Percentiles rank a stretch among this genome's conserved stretches.
Conservation (phyloP, 2,329 filamentous ascomycete genomes). For the Ceratocystiopsis sp. region DNA sequence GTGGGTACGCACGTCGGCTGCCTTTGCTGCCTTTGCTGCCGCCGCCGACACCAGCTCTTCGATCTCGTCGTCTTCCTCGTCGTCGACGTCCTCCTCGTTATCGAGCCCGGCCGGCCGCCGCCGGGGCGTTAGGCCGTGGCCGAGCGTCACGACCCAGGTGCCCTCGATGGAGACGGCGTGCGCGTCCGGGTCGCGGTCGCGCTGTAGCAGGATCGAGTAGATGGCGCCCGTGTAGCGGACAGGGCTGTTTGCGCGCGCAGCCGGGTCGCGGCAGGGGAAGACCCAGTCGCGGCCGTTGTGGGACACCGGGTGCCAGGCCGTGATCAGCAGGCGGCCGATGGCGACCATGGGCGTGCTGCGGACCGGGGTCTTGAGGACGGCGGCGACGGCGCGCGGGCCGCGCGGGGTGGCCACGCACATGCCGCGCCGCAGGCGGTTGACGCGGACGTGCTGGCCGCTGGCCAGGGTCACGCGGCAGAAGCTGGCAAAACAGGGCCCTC, state of each 20-base stretch:
- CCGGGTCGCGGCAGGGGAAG: slow-evolving; percentile 15
- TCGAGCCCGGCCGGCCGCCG: neutral
- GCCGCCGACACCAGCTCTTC: neutral
- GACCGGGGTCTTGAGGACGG: slow-evolving; percentile 33
- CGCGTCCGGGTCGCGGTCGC: slow-evolving; percentile 22
- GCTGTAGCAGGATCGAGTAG: slow-evolving; percentile 40
- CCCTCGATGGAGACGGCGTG: slow-evolving; percentile 33
- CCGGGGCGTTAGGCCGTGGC: slow-evolving; percentile 29
- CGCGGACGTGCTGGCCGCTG: slow-evolving; percentile 20
- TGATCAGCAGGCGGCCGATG: slow-evolving; percentile 31
- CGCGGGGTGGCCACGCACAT: slow-evolving; percentile 31
- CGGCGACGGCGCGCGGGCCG: slow-evolving; percentile 29
- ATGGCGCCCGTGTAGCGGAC: slow-evolving; percentile 31
- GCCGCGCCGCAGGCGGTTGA: slow-evolving; percentile 27
- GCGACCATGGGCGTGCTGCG: slow-evolving; percentile 23
- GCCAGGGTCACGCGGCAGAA: slow-evolving; percentile 26
- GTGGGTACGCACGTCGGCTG: slow-evolving; percentile 7
- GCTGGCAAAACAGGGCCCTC: slow-evolving; percentile 35
- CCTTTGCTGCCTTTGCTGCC: neutral
- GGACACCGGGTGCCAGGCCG: slow-evolving; percentile 41
- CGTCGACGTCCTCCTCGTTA: neutral
- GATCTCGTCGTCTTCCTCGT: slow-evolving; percentile 4
- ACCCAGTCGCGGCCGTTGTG: slow-evolving; percentile 10
- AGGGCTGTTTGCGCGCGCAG: slow-evolving; percentile 9
- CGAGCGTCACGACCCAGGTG: slow-evolving; percentile 39